Conservation (phyloP, 2,329 filamentous ascomycete genomes). For the Phyllosticta paracitricarpa region DNA sequence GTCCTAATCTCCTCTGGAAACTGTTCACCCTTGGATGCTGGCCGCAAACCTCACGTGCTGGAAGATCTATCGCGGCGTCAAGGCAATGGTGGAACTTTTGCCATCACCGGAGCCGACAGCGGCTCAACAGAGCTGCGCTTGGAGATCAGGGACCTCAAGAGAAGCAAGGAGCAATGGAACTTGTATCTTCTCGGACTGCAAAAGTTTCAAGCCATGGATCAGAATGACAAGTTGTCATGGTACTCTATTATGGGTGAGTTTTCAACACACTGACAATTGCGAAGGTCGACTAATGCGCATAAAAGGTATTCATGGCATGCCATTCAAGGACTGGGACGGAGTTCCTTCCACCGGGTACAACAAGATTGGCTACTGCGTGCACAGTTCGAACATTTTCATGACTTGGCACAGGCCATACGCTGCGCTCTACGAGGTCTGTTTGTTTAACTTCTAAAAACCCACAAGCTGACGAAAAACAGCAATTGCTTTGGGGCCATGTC, state of each 20-base stretch:
- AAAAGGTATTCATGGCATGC: slow-evolving; percentile 70
- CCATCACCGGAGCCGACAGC: slow-evolving; percentile 14
- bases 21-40: not conserved
- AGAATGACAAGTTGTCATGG: slow-evolving; percentile 58
- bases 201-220: slow-evolving; percentile 58
- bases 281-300: not conserved
- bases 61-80: not conserved
- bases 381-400: slow-evolving; percentile 65
- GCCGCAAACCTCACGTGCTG: not conserved
- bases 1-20: not conserved
- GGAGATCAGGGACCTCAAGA: slow-evolving; percentile 58
- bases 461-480: slow-evolving; percentile 17
- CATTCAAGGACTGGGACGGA: slow-evolving; percentile 49
- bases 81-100: slow-evolving; percentile 7
- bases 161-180: slow-evolving; percentile 58
- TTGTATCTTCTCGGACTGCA: slow-evolving; percentile 66
- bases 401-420: slow-evolving; percentile 80
- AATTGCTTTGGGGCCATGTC: slow-evolving; percentile 33
- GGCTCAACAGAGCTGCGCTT: slow-evolving; percentile 37
- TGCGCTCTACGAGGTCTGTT: slow-evolving; percentile 45
- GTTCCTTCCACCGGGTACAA: slow-evolving; percentile 41
- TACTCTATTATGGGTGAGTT: slow-evolving; percentile 64
- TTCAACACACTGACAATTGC: not conserved
- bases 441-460: not conserved
- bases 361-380: slow-evolving; percentile 63